These are phyloP conservation scores for Pugionium dolabratum DNA, from an alignment of 345 rosid genomes.

Conservation along the genomic window DNA sequence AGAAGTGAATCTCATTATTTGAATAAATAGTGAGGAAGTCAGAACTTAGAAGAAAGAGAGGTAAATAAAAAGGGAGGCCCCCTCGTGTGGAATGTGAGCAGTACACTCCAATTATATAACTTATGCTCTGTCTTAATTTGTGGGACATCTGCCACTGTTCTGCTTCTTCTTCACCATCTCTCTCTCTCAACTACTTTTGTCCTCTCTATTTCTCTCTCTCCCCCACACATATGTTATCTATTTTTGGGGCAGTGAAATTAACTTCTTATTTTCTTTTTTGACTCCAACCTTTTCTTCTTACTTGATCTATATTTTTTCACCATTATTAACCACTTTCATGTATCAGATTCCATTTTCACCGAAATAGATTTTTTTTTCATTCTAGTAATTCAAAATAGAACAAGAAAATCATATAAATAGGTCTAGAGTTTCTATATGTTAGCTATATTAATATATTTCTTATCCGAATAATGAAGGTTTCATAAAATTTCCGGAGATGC, in stretches of 20 bases:
- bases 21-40: slow-evolving; percentile 12
- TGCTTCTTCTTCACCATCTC: slow-evolving; percentile 32
- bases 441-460: slow-evolving; percentile 30
- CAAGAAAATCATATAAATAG: slow-evolving; percentile 25
- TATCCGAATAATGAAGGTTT: slow-evolving; percentile 15
- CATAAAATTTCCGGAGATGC: not conserved
- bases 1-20: not conserved
- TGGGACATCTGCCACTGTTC: slow-evolving; percentile 43
- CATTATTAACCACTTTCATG: slow-evolving; percentile 22
- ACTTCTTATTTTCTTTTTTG: slow-evolving; percentile 15
- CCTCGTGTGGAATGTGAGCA: slow-evolving; percentile 47
- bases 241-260: slow-evolving; percentile 38
- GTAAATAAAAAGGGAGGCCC: slow-evolving; percentile 30
- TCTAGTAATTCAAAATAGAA: slow-evolving; percentile 28
- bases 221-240: slow-evolving; percentile 43
- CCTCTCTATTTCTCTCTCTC: slow-evolving; percentile 31
- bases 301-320: slow-evolving; percentile 29
- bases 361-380: slow-evolving; percentile 37
- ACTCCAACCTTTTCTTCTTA: slow-evolving; percentile 20
- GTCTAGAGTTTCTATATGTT: slow-evolving; percentile 32
- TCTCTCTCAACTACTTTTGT: slow-evolving; percentile 38
- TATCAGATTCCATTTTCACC: slow-evolving; percentile 37
- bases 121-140: slow-evolving; percentile 41
- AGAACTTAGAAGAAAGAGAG: slow-evolving; percentile 1
- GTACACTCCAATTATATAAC: slow-evolving; percentile 42